A percentile compares a stretch with the other conserved stretches of the same genome.
Conservation (phyloP, 2,329 filamentous ascomycete genomes). For the Phyllosticta citriasiana region DNA sequence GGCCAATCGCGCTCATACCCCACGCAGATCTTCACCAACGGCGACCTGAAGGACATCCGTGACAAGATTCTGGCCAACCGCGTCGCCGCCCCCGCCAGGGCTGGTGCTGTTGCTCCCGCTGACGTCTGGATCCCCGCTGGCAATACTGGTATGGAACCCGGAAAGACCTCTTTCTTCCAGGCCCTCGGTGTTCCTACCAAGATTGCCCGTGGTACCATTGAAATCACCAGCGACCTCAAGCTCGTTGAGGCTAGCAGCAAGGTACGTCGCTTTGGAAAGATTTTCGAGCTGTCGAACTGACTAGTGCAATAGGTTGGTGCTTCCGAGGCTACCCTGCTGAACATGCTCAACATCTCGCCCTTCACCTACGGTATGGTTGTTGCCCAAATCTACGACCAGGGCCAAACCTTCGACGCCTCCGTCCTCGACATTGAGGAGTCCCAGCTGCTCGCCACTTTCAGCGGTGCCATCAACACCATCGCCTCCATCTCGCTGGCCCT, state of each 20-base stretch:
- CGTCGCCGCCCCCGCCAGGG: constrained; percentile 94
- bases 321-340: constrained; percentile 96
- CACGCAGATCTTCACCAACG: constrained; percentile 95
- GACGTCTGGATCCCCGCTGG: constrained; percentile 95
- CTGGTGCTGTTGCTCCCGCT: constrained; percentile 84
- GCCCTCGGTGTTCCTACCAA: constrained; percentile 99
- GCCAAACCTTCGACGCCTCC: constrained; percentile 76
- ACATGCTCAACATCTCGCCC: constrained; percentile 99
- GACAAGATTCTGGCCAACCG: constrained; percentile 94
- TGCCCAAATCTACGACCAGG: constrained; percentile 92
- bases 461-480: constrained; percentile 73
- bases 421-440: constrained; percentile 93
- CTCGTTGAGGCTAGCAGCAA: constrained; percentile 86
- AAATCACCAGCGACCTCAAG: constrained; percentile 97
- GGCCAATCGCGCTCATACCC: neutral
- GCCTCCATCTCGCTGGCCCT: constrained; percentile 82
- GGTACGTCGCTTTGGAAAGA: constrained; percentile 19
- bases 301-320: constrained; percentile 58
- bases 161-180: constrained; percentile 99
- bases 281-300: neutral
- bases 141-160: constrained; percentile 99
- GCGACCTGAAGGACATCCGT: constrained; percentile 81
- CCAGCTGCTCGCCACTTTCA: constrained; percentile 80
- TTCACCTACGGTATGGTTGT: constrained; percentile 99
- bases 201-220: constrained; percentile 99